Base-by-base conservation (phyloP, 2,329 filamentous ascomycete genomes). In the Exserohilum rostratum region DNA sequence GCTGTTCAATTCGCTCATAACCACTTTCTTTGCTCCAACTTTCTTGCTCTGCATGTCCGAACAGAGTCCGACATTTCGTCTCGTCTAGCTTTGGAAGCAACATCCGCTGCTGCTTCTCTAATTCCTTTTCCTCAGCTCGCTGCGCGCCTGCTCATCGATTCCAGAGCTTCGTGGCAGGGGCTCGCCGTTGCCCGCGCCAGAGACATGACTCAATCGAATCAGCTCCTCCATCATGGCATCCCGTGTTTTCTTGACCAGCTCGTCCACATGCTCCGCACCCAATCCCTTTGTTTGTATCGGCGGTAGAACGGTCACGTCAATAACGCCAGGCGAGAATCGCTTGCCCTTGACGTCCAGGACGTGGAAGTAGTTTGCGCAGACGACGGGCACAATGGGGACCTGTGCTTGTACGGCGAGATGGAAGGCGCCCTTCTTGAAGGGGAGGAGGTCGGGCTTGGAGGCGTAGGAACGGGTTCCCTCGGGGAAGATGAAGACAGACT, bases 371-470 rank as follows among this genome's bases (percentile, higher is more conserved):
- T 82, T 82, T 17, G 78, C 80, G n/a, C 76, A 74, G 2, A 82
- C 80, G 31, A 96, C 84, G 0, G 95, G 95, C 3, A 99, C 88
- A 67, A 99, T 90, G 22, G 93, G 93, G 5, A 97, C 95, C 62
- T 91, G 90, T 2, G 93, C 93, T 81, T 98, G 90, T 17, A 99
- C 86, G 40, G 95, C 95, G 30, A 99, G 83, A 76, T 99, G 93
- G 78, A 99, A 99, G 42, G 93, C 95, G 55, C 95, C 95, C 82
- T 99, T 99, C 80, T 99, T 99, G 83, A 98, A 99, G n/a, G 92
- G 90, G 50, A 98, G 81, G 67, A 99, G 79, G 55, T 83, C 85
- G 1, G 95, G 90, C 50, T 93, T 87, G 66, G 89, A 86, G 53
- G 90, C 84, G 78, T 98, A 96, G 74, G 90, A 96, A 64, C 95